Evolutionary conservation across 2,329 filamentous ascomycete genomes (phyloP).

Genomic region (Penicillium psychrosexuale): DNA sequence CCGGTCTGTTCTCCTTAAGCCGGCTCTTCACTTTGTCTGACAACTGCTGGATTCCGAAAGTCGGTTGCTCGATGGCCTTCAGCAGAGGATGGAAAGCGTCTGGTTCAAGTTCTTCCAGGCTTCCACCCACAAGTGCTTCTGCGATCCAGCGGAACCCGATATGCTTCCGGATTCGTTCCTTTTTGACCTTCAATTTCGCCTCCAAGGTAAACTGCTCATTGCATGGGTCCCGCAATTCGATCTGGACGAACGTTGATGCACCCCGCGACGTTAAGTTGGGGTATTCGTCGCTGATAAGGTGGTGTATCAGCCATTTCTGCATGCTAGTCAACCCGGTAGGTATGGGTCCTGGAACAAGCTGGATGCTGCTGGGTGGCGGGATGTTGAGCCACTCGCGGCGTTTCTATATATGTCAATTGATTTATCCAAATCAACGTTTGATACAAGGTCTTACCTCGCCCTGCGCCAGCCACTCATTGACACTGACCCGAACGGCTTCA

Average conservation of each 20-base stretch:
- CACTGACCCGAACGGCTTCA: constrained; percentile 43
- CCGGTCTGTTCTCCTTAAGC: constrained; percentile 47
- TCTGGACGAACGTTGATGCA: constrained; percentile 40
- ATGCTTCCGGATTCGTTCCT: constrained; percentile 33
- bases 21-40: constrained; percentile 36
- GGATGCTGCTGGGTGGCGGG: constrained; percentile 29
- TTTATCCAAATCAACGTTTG: not conserved
- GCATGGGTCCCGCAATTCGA: constrained; percentile 37
- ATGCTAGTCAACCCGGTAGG: constrained; percentile 51
- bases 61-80: constrained; percentile 15
- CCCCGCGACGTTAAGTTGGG: constrained; percentile 40
- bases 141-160: constrained; percentile 48
- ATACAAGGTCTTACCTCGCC: constrained; percentile 19
- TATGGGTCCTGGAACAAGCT: constrained; percentile 17
- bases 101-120: constrained; percentile 37
- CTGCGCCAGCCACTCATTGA: constrained; percentile 46
- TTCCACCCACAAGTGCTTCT: constrained; percentile 45
- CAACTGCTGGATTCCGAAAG: constrained; percentile 25
- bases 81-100: constrained; percentile 32
- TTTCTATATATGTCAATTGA: constrained; percentile 14
- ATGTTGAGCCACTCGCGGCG: constrained; percentile 47
- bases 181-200: constrained; percentile 26
- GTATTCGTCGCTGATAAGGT: constrained; percentile 62
- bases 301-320: constrained; percentile 64
- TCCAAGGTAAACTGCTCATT: constrained; percentile 34